Evolutionary conservation across 805 yeast species (phyloP), one percentile per base, ranked within the genome.

Genomic region (Metschnikowia cubensis): DNA sequence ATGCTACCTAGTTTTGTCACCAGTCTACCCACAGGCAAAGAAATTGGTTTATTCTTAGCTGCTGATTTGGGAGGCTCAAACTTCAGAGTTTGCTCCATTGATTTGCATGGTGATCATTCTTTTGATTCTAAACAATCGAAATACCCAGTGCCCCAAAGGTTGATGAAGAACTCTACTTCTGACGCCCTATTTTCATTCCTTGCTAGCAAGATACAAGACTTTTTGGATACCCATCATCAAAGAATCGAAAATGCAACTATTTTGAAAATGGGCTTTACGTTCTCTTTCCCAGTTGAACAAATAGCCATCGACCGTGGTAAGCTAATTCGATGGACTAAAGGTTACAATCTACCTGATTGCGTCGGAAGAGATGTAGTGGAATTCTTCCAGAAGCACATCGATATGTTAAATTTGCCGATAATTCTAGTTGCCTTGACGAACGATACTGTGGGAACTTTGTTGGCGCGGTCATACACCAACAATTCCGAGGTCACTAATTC

Each of bases 1-100:
- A 94, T 92, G 99, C 89, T 94, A 59, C 98, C 98, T 35, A 81
- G 96, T 1, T 92, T 69, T 64, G 96, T 92, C 33, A 88, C 96
- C 7, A 76, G 80, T 10, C 79, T 89, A 50, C 99, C 99, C 20
- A 79, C 77, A 39, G 99, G 99, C 40, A 75, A 79, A 43, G 99
- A 92, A 66, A 75, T 74, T 49, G 98, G 98, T 41, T 74, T 87
- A 36, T 82, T 78, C 54, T 72, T 92, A 52, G 98, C 98, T 48
- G 96, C 94, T 4, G 98, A 92, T 64, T 76, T 92, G 47, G 99
- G 99, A 54, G 98, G 98, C 45, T 91, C 98, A 50, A 91, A 94
- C 67, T 89, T 92, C 71, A 79, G 99, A 61, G 96, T 94, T 22
- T 90, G 97, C 65, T 89, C 97, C 1, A 91, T 92, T 31, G 66